Evolutionary conservation across 495 filamentous ascomycete genomes (phyloP).

Genomic region (Xylaria intraflava): DNA sequence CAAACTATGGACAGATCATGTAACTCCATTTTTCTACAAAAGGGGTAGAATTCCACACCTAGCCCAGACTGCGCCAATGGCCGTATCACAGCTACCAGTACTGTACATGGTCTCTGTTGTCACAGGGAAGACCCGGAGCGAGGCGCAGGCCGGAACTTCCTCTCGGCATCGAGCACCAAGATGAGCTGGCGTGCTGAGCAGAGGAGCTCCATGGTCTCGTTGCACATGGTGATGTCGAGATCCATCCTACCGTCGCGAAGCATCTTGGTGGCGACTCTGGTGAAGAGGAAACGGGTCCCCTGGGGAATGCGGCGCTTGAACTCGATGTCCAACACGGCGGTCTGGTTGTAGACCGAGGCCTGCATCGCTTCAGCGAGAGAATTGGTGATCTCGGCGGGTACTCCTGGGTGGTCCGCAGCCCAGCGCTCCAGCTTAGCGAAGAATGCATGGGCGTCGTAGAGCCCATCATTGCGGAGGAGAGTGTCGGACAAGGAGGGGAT

Average conservation of each 20-base stretch:
- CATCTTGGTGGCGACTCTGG: constrained; percentile 1
- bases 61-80: too few relatives aligned
- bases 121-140: too few relatives aligned
- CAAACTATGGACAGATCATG: too few relatives aligned
- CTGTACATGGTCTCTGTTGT: too few relatives aligned
- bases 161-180: constrained; percentile 8
- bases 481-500: constrained; percentile 13
- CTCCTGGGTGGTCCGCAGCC: constrained; percentile 6
- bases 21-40: too few relatives aligned
- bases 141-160: too few relatives aligned
- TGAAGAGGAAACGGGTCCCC: constrained; percentile 3
- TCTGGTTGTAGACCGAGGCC: constrained; percentile 1
- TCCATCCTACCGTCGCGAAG: constrained; percentile 9
- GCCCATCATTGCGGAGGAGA: constrained; percentile 8
- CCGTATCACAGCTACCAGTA: too few relatives aligned
- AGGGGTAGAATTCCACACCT: too few relatives aligned
- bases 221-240: constrained; percentile 8
- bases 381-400: constrained; percentile 5
- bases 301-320: constrained; percentile 11
- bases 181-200: constrained; percentile 10
- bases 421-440: neutral
- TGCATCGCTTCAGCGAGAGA: constrained; percentile 1
- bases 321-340: constrained; percentile 11
- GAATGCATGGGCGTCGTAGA: constrained; percentile 3
- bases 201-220: constrained; percentile 10